Base-by-base conservation (phyloP, 441 rosid species). In the Melastoma candidum region DNA sequence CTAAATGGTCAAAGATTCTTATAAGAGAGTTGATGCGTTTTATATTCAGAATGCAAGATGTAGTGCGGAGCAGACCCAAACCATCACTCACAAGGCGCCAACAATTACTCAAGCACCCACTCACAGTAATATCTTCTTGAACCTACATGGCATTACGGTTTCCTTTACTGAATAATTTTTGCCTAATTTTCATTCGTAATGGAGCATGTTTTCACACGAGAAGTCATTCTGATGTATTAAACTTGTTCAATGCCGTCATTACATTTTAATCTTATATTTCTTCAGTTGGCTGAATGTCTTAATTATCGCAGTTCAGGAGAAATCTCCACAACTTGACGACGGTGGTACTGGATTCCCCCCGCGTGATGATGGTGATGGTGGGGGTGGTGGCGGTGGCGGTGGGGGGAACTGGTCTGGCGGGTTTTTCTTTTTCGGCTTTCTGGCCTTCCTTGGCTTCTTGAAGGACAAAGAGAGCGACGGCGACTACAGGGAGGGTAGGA, bases 401-500 rank as follows among this genome's bases (percentile, higher is more conserved):
- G 97, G 95, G 2, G 95, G 89, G 48, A 81, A 78, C 75, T 81
- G 73, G 74, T 87, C 94, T 0, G 97, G 97, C 6, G 97, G 97
- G 13, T 90, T 86, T 77, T 81, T 87, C 77, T 75, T 90, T 60
- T 81, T 87, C 26, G 96, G 95, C n/a, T 80, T 84, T 72, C 89
- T 90, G 9, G 92, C 85, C 9, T 84, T 90, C 51, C 67, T 84
- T 53, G 87, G 94, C 48, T 74, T 90, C 61, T 68, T 90, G 53
- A 90, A 84, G 66, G 97, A 90, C 58, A 77, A 74, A 65, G 95
- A 89, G 53, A 41, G 76, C 10, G 95, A 83, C 39, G 76, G 68
- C 44, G 75, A 78, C 49, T 73, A 74, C 51, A 66, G 64, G 4
- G 69, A 52, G 3, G 2, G 65, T 39, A 57, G 61, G 48, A 57